Conservation (phyloP, 805 yeast genomes). For the Wickerhamiella qilinensis region DNA sequence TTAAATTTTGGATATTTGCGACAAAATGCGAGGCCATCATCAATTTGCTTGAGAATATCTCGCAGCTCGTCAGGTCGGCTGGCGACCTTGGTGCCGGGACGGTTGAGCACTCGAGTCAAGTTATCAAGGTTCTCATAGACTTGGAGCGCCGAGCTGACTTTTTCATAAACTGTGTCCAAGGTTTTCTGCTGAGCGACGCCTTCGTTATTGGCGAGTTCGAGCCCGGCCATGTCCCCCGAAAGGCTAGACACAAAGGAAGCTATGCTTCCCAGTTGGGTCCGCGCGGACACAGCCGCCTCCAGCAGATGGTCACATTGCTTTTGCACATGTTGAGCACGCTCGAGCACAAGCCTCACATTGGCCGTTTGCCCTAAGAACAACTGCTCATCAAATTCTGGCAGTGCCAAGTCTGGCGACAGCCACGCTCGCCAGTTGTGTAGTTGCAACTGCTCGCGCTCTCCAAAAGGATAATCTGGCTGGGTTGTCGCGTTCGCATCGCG, state of each 20-base stretch:
- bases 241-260: neutral
- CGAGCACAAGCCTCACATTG: neutral
- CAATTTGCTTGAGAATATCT: slow-evolving; percentile 39
- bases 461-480: neutral
- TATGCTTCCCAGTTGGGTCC: slow-evolving; percentile 26
- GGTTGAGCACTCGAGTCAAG: slow-evolving; percentile 50
- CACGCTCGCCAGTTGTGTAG: neutral
- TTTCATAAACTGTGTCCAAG: slow-evolving; percentile 27
- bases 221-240: slow-evolving; percentile 23
- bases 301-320: slow-evolving; percentile 23
- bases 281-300: slow-evolving; percentile 29
- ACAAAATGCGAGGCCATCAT: slow-evolving; percentile 48
- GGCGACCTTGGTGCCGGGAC: slow-evolving; percentile 55
- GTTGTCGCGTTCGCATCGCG: too few species aligned
- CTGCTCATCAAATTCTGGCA: slow-evolving; percentile 4
- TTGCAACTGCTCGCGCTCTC: slow-evolving; percentile 6
- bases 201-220: slow-evolving; percentile 39
- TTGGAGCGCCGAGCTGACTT: slow-evolving; percentile 33
- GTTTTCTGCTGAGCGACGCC: slow-evolving; percentile 32
- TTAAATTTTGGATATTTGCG: slow-evolving; percentile 40
- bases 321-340: slow-evolving; percentile 2
- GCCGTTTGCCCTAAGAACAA: slow-evolving; percentile 5
- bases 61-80: slow-evolving; percentile 36
- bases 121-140: slow-evolving; percentile 58
- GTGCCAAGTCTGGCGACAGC: neutral